Base-by-base conservation (phyloP, 306 rosid species). In the Spatholobus suberectus region DNA sequence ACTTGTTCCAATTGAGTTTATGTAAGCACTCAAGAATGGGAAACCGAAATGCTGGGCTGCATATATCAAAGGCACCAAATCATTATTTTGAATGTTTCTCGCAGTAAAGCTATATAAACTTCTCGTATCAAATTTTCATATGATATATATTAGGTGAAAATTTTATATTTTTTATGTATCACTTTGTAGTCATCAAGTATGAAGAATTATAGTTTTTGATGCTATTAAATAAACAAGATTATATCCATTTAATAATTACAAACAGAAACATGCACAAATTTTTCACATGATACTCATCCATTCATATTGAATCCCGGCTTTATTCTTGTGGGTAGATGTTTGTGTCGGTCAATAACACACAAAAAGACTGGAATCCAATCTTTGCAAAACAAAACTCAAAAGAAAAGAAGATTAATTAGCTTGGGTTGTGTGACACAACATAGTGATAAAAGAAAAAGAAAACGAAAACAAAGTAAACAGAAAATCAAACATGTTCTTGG, bases 1-100 rank as follows among this genome's bases (percentile, higher is more conserved):
- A 63, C 81, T 95, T 59, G 97, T 63, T 49, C 92, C 97, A 1
- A 95, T 77, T 37, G 98, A 95, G 80, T 95, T 81, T 58, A 95
- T 65, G 71, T 90, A 93, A 1, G 98, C 84, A 59, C 86, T 87
- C 87, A 95, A 40, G 61, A 61, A 86, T 12, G 95, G 93, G 62
- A 93, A 66, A 15, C 83, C 85, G 9, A 95, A 89, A 9, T 90
- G 84, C 35, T 89, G 46, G 0, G 97, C 98, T 94, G 84, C 89
- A 88, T 41, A 24, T 6, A 10, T 18, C n/a, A n/a, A n/a, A 13
- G 70, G 0, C 26, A 27, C 44, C 44, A 32, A 15, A 63, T 63
- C 70, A 34, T 34, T 34, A 17, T 34, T 6, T 6, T 63, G 0
- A 13, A 12, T 1, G 15, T 24, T 23, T 23, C 2, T 21, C 4